These are phyloP conservation scores for Syncephalastrum monosporum DNA, from an alignment of 371 early-diverging fungal species.

Conservation along the genomic window DNA sequence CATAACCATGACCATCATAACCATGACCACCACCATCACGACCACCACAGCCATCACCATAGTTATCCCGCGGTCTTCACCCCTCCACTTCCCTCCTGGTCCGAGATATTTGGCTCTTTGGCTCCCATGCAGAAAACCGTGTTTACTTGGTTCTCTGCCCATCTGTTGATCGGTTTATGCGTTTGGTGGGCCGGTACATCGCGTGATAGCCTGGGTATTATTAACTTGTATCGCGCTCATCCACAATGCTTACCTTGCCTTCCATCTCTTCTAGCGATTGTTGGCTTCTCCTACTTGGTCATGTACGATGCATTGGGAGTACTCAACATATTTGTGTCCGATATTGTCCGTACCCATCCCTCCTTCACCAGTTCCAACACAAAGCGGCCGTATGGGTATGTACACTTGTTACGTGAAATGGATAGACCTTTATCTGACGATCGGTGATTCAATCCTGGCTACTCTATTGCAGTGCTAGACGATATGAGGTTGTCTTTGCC, in stretches of 20 bases:
- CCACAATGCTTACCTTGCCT: background rate
- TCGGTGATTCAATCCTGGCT: background rate
- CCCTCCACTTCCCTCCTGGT: conserved; percentile 40
- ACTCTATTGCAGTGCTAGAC: conserved; percentile 41
- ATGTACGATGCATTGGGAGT: conserved; percentile 68
- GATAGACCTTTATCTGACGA: no score
- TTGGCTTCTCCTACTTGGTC: conserved; percentile 55
- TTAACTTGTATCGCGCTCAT: background rate
- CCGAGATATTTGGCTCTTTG: conserved; percentile 46
- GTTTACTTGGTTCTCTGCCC: conserved; percentile 58
- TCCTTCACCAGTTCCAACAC: conserved; percentile 49
- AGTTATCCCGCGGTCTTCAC: conserved; percentile 32
- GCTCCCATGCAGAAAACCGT: conserved; percentile 59
- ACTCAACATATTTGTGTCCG: conserved; percentile 55
- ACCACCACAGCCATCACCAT: conserved; percentile 38
- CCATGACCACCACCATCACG: conserved; percentile 22
- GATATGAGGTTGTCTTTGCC: conserved; percentile 62
- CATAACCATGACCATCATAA: conserved; percentile 1
- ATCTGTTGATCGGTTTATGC: conserved; percentile 44
- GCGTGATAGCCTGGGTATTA: conserved; percentile 49
- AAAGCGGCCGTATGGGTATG: conserved; percentile 63
- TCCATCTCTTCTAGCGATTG: conserved; percentile 39
- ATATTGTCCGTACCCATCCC: conserved; percentile 45
- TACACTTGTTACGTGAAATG: background rate
- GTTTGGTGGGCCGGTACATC: conserved; percentile 54